A percentile compares a stretch with the other conserved stretches of the same genome.
Conservation (phyloP, 1,284 basidiomycete genomes). For the Lignosus rhinocerotis region DNA sequence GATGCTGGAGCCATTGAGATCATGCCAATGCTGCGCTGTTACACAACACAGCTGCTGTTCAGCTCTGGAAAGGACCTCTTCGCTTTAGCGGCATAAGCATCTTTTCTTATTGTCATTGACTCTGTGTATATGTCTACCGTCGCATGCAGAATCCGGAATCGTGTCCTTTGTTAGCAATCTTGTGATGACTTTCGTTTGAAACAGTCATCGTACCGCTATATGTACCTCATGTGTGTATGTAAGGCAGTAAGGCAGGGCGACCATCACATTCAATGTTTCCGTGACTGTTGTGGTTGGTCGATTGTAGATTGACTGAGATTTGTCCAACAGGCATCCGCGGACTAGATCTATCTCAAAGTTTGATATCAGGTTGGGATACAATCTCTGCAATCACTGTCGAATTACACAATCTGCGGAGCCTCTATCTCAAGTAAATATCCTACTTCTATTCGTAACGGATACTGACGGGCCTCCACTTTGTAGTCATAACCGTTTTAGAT, state of each 20-base stretch:
- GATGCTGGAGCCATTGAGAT: too few relatives aligned
- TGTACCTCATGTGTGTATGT: too few relatives aligned
- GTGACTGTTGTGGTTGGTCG: neutral
- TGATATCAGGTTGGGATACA: constrained; percentile 73
- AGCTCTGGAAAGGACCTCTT: too few relatives aligned
- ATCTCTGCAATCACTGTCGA: constrained; percentile 67
- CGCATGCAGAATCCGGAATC: too few relatives aligned
- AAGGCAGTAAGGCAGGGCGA: neutral
- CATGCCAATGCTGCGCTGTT: too few relatives aligned
- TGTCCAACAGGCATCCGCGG: constrained; percentile 63
- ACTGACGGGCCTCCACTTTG: constrained; percentile 1
- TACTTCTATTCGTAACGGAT: neutral
- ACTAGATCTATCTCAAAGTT: constrained; percentile 81
- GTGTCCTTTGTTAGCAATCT: too few relatives aligned
- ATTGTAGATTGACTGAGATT: neutral
- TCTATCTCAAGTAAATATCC: constrained; percentile 75
- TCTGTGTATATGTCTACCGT: too few relatives aligned
- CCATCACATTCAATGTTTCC: neutral
- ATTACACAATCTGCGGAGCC: constrained; percentile 61
- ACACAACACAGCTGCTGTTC: too few relatives aligned
- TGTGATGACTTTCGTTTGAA: too few relatives aligned
- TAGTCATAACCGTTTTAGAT: constrained; percentile 62
- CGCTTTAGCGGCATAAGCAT: too few relatives aligned
- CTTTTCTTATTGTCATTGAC: too few relatives aligned
- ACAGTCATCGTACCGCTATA: too few relatives aligned